A percentile compares a stretch with the other conserved stretches of the same genome.
phyloP scores from a whole-genome alignment of 495 filamentous ascomycete genomes.

The Penicillium goetzii region DNA sequence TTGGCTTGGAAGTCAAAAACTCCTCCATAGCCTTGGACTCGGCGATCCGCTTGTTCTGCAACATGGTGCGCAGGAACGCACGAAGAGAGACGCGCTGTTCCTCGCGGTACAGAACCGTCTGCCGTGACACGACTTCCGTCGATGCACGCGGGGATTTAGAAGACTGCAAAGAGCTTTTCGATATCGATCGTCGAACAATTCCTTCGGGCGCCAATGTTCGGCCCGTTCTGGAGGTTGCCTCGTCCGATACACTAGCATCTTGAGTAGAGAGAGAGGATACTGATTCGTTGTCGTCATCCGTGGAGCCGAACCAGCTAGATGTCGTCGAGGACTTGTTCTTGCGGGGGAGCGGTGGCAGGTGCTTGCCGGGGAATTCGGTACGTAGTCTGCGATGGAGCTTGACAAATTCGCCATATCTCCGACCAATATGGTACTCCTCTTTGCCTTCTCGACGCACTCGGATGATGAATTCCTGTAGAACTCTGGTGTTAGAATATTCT shows the following conservation, averaged over 20 bases:
- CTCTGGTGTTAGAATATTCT: not conserved
- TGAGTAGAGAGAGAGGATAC: slow-evolving; percentile 77
- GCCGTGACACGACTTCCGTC: slow-evolving; percentile 41
- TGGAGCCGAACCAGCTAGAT: slow-evolving; percentile 56
- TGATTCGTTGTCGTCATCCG: slow-evolving; percentile 72
- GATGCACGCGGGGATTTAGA: slow-evolving; percentile 55
- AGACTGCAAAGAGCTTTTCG: slow-evolving; percentile 43
- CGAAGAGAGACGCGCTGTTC: slow-evolving; percentile 89
- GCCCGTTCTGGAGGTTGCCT: slow-evolving; percentile 30
- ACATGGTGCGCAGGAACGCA: slow-evolving; percentile 80
- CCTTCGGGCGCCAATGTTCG: slow-evolving; percentile 31
- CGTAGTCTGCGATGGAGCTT: slow-evolving; percentile 77
- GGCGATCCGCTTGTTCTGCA: slow-evolving; percentile 83
- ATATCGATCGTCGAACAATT: slow-evolving; percentile 40
- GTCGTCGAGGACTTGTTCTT: slow-evolving; percentile 83
- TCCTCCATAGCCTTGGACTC: slow-evolving; percentile 78
- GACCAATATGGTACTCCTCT: slow-evolving; percentile 73
- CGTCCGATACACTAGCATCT: slow-evolving; percentile 42
- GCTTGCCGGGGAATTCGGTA: slow-evolving; percentile 87
- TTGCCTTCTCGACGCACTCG: slow-evolving; percentile 75
- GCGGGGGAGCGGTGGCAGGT: slow-evolving; percentile 81
- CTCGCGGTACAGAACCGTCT: slow-evolving; percentile 77
- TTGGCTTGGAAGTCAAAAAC: slow-evolving; percentile 72
- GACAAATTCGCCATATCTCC: slow-evolving; percentile 87
- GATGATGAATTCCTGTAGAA: slow-evolving; percentile 79